Base-by-base conservation (phyloP, 2,329 filamentous ascomycete genomes). In the Teratosphaeria pseudoeucalypti region DNA sequence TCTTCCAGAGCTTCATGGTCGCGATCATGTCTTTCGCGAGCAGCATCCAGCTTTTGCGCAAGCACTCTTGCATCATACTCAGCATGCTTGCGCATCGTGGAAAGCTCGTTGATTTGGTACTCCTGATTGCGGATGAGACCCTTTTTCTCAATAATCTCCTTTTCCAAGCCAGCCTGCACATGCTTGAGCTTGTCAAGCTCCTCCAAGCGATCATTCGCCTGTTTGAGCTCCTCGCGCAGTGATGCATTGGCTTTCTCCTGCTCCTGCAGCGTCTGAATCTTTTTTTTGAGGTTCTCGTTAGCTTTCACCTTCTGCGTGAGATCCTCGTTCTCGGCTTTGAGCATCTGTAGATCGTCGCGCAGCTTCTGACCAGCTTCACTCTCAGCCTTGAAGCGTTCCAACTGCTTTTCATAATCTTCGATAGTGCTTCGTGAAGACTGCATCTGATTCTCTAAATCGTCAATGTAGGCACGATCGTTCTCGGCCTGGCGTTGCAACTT, bases 271-370 rank as follows among this genome's bases (percentile, higher is more conserved):
- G 76, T 71, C 61, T 79, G 77, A 34, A 81, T 80, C 70, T 81
- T 81, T 72, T 80, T 80, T 66, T 77, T 79, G 26, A 81, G 73
- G 60, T 81, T 81, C 64, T 81, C 78, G 59, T 79, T 80, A 26
- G 77, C 77, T 60, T 79, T 78, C 29, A 76, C 73, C 61, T 77
- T 79, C 61, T 79, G 77, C 34, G 68, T 71, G 26, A 80, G 70
- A 57, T 80, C 78, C 58, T 79, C 78, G 34, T 79, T 74, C 67
- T 81, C 78, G 0, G 76, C 74, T 57, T 72, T 71, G 54, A 80
- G 67, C 29, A 80, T 69, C 63, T 80, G 78, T n/a, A 80, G 63
- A 57, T 80, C 77, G 61, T 81, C 78, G 4, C 76, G 74, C n/a
- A 81, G 65, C 57, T 78, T 77, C 65, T 79, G 77, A 55, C 75